Percentiles rank a stretch among this genome's conserved stretches.
Evolutionary conservation across 1,139 yeast genomes (phyloP).

Genomic region (Saccharomyces hybrid): DNA sequence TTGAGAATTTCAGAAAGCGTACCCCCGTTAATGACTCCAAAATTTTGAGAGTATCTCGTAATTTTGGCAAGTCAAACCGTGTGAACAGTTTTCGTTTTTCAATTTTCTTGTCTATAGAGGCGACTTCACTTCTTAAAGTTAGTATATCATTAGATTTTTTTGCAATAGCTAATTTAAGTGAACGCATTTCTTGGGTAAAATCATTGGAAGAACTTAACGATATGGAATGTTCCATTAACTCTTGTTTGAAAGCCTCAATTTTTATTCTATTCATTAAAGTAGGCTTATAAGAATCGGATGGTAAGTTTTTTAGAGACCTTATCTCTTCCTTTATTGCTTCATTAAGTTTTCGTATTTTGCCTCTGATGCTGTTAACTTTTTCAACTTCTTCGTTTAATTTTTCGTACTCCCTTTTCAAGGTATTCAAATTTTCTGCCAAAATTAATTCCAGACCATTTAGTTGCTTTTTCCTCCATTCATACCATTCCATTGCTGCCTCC

Average conservation of each 20-base stretch:
- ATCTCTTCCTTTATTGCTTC: conserved; percentile 42
- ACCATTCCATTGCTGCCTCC: conserved; percentile 29
- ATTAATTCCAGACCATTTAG: conserved; percentile 26
- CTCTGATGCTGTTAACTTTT: conserved; percentile 37
- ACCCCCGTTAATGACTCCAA: conserved; percentile 1
- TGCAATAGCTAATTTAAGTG: not conserved
- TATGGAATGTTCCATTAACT: conserved; percentile 12
- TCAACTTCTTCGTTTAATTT: conserved; percentile 26
- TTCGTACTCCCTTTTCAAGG: conserved; percentile 43
- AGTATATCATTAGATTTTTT: conserved; percentile 4
- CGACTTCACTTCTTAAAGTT: not conserved
- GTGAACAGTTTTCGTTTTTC: not conserved
- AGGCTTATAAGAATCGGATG: conserved; percentile 40
- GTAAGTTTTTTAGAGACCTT: conserved; percentile 41
- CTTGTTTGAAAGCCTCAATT: conserved; percentile 24
- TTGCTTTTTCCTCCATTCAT: conserved; percentile 30
- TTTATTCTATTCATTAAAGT: conserved; percentile 29
- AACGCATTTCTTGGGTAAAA: not conserved
- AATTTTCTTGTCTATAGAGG: not conserved
- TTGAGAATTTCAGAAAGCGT: not conserved
- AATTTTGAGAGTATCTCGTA: not conserved
- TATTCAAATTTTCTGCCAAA: conserved; percentile 41
- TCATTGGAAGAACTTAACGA: not conserved
- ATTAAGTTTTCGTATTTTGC: conserved; percentile 42
- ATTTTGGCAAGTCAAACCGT: not conserved